Evolutionary conservation across 768 basidiomycete genomes (phyloP).

Genomic region (Melanogaster broomeanus): DNA sequence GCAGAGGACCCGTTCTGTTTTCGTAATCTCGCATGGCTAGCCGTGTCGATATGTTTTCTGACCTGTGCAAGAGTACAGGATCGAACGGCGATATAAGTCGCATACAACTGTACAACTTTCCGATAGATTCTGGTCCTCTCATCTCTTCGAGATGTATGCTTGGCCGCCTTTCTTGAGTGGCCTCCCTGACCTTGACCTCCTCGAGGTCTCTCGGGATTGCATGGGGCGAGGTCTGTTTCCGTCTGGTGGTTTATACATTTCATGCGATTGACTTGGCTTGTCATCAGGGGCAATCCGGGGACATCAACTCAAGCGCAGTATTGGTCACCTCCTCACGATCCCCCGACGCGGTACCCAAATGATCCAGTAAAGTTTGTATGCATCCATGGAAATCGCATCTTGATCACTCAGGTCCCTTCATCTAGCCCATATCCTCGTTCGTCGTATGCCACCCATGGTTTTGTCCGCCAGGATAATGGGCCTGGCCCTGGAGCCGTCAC

Average conservation of each 20-base stretch:
- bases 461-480: not conserved
- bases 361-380: constrained; percentile 7
- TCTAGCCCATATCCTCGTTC: constrained; percentile 1
- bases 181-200: not conserved
- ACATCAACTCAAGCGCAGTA: not conserved
- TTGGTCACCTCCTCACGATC: constrained; percentile 1
- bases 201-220: not conserved
- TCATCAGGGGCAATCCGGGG: constrained; percentile 5
- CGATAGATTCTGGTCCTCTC: not conserved
- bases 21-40: not conserved
- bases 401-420: not conserved
- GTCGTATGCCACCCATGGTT: not conserved
- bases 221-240: constrained; percentile 5
- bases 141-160: not conserved
- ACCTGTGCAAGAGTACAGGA: not conserved
- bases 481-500: not conserved
- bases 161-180: not conserved
- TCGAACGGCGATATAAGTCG: not conserved
- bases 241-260: not conserved
- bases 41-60: not conserved
- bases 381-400: too few species aligned
- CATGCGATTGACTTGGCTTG: not conserved
- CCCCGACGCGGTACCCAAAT: not conserved
- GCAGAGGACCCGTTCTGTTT: not conserved
- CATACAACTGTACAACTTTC: not conserved